phyloP scores from a whole-genome alignment of 257 asterid genomes.

The Primulina eburnea region DNA sequence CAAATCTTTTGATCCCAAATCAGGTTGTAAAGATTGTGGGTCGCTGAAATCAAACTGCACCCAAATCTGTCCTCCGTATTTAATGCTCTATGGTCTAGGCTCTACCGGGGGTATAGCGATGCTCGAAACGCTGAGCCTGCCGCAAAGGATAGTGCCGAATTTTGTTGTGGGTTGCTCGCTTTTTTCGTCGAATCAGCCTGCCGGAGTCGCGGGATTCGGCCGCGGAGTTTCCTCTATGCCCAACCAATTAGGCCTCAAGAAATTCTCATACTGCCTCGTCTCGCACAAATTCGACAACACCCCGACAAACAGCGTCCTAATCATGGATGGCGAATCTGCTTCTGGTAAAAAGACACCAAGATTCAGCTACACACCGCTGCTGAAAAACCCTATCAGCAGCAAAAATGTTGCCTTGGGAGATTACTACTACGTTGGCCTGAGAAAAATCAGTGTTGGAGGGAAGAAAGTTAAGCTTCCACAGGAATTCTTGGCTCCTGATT shows the following conservation, averaged over 20 bases:
- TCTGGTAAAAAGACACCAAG: conserved; percentile 35
- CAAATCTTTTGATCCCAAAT: conserved; percentile 33
- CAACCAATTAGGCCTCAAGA: conserved; percentile 63
- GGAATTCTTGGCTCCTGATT: conserved; percentile 41
- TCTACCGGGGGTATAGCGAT: conserved; percentile 72
- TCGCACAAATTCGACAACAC: conserved; percentile 64
- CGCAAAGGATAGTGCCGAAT: conserved; percentile 32
- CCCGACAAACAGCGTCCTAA: conserved; percentile 39
- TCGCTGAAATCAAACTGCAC: conserved; percentile 38
- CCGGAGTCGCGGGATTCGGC: conserved; percentile 86
- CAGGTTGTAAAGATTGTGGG: conserved; percentile 52
- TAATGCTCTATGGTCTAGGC: conserved; percentile 73
- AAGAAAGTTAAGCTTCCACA: conserved; percentile 44
- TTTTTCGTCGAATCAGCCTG: conserved; percentile 64
- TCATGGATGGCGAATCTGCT: conserved; percentile 44
- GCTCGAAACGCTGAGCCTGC: conserved; percentile 55
- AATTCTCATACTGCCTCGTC: conserved; percentile 69
- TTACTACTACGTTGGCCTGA: conserved; percentile 62
- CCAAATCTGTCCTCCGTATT: conserved; percentile 76
- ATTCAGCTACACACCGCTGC: conserved; percentile 50
- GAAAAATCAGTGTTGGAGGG: conserved; percentile 64
- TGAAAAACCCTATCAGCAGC: conserved; percentile 37
- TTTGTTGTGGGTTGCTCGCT: conserved; percentile 81
- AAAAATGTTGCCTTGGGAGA: conserved; percentile 35
- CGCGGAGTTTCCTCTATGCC: conserved; percentile 69